Base-by-base conservation (phyloP, 1,284 basidiomycete genomes). In the Pseudozyma hubeiensis region DNA sequence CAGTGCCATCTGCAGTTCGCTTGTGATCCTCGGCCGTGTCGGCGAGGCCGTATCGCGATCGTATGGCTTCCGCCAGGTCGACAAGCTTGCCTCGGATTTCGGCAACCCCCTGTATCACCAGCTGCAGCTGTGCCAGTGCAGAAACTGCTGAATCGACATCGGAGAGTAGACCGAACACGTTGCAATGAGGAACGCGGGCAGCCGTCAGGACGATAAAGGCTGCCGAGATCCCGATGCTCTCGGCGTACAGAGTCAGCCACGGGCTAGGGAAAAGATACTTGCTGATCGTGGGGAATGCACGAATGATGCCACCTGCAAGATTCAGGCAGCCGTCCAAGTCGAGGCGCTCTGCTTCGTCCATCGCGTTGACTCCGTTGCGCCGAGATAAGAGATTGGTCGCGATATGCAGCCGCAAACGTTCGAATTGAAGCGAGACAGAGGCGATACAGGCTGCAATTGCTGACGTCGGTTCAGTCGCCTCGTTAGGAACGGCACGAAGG, bases 381-480 rank as follows among this genome's bases (percentile, higher is more conserved):
- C 24, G 33, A 7, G 17, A 17, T 5, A 50, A 24, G 11, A 54
- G 51, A 31, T 45, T 37, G 5, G 49, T 51, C 11, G 59, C 52
- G 8, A 61, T 6, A 7, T 50, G 59, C 14, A 61, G n/a, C 0
- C 59, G 45, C 30, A 61, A 19, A 14, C 46, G 59, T 40, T 53
- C 52, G 46, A 37, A 49, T 11, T 49, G 45, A 5, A 61, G 46
- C 3, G 47, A 19, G 16, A 49, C 59, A 39, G 46, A 61, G 4
- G 49, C 52, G 11, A 54, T 54, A 40, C 59, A 61, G 24, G 45
- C 33, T 9, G 51, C 51, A 1, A 34, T 29, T 10, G 59, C 17
- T 1, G 46, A 37, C 1, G 34, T 30, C 13, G 52, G 24, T 34
- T 61, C 59, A 9, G 37, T 31, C 1, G 37, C 19, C 1, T 14